Evolutionary conservation across 139 green algal genomes (phyloP), one percentile per base, ranked within the genome.

Genomic region (Microglena sp.): DNA sequence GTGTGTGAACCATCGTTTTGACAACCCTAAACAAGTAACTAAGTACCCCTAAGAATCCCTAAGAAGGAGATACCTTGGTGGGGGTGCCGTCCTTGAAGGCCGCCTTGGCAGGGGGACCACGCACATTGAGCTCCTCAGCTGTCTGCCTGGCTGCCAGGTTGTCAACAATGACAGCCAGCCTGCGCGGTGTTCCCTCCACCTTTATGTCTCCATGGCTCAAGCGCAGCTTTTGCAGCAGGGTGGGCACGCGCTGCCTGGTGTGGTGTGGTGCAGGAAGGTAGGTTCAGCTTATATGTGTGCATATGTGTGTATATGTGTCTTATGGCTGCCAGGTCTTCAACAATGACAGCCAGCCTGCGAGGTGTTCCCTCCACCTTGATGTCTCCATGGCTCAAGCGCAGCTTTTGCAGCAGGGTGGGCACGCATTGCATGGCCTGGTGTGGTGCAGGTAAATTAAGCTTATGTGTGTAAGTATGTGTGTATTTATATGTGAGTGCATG

Each of bases 51-150:
- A n/a, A n/a, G n/a, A n/a, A n/a, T n/a, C n/a, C n/a, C n/a, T n/a
- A n/a, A n/a, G n/a, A n/a, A n/a, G n/a, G n/a, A n/a, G n/a, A n/a
- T n/a, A n/a, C n/a, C n/a, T n/a, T n/a, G n/a, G n/a, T n/a, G 40
- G 40, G 40, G 11, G 11, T 50, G 11, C 40, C 40, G 15, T 50
- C 15, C 11, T 11, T 15, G 15, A 50, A 76, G 0, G 76, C 74
- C 50, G 78, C 81, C 76, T 91, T 93, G n/a, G 78, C 82, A 5
- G 94, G 94, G 0, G 94, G 94, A 0, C 94, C 94, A 1, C 93
- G 77, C 29, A 95, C 66, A 35, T 82, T 71, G 22, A 27, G 5
- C 24, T 32, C 78, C 33, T 81, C 63, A 3, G 67, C 44, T 27
- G 54, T 45, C 77, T 97, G 90, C 45, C 45, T 31, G 4, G 72